phyloP scores from a whole-genome alignment of 2,329 filamentous ascomycete species.

The Aspergillus sergii region DNA sequence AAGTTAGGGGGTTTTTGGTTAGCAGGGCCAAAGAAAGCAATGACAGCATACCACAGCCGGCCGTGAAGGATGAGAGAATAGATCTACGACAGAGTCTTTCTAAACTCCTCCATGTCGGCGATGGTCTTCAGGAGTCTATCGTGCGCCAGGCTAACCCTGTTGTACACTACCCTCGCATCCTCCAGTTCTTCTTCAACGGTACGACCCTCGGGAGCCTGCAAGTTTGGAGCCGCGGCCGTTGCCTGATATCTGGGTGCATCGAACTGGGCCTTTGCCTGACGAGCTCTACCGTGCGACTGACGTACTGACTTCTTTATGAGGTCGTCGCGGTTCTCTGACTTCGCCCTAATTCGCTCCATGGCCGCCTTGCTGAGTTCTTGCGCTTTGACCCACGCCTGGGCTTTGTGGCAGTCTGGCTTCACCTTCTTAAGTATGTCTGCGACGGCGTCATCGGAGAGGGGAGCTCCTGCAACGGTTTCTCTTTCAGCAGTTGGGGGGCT shows the following conservation, averaged over 20 bases:
- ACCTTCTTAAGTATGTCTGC: constrained; percentile 20
- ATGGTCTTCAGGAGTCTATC: constrained; percentile 19
- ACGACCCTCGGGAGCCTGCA: background rate
- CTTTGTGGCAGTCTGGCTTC: constrained; percentile 21
- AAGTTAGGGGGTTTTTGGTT: background rate
- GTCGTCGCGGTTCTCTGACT: constrained; percentile 9
- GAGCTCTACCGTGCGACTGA: constrained; percentile 11
- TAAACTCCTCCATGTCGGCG: constrained; percentile 1
- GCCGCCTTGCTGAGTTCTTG: constrained; percentile 16
- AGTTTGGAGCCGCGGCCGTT: background rate
- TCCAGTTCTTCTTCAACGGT: constrained; percentile 1
- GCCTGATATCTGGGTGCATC: constrained; percentile 11
- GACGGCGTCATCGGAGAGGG: constrained; percentile 21
- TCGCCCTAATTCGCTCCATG: constrained; percentile 7
- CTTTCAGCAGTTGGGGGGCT: background rate
- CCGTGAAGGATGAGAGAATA: too few relatives aligned
- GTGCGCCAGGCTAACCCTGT: constrained; percentile 13
- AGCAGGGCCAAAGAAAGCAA: background rate
- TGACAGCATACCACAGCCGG: background rate
- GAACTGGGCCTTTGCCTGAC: constrained; percentile 2
- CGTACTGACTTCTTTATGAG: constrained; percentile 13
- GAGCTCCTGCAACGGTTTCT: background rate
- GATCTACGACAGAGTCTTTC: background rate
- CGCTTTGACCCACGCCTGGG: constrained; percentile 24
- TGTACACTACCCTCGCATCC: background rate